These are phyloP conservation scores for Closterium sp. DNA, from an alignment of 139 green algal species.

Conservation along the genomic window DNA sequence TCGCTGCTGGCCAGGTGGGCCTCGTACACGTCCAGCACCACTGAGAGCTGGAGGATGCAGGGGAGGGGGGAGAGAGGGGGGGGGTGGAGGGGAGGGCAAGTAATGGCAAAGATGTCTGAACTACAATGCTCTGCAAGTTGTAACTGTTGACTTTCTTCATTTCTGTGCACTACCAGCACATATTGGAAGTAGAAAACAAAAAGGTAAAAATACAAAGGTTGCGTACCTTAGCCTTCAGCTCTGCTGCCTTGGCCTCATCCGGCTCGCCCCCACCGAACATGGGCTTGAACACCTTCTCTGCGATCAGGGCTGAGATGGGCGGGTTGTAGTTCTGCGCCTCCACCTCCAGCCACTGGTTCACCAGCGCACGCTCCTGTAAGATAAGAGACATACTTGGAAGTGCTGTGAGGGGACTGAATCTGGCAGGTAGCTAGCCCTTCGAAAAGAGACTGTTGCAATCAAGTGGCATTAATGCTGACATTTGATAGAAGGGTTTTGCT, in stretches of 20 bases:
- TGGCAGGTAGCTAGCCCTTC: neutral
- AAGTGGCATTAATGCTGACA: neutral
- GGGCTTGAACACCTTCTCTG: slow-evolving; percentile 35
- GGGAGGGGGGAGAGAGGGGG: neutral
- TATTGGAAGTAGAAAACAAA: too few species aligned
- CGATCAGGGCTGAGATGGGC: slow-evolving; percentile 24
- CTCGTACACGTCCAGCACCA: slow-evolving; percentile 52
- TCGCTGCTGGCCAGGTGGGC: slow-evolving; percentile 36
- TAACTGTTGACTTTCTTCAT: too few species aligned
- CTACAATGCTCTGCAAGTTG: too few species aligned
- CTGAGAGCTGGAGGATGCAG: neutral
- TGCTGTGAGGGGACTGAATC: neutral
- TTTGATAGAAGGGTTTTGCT: neutral
- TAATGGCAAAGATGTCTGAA: too few species aligned
- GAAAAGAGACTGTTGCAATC: neutral
- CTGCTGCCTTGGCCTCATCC: slow-evolving; percentile 26
- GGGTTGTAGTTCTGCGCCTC: slow-evolving; percentile 36
- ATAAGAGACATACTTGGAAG: neutral
- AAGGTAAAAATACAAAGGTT: too few species aligned
- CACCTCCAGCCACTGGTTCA: slow-evolving; percentile 52
- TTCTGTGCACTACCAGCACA: too few species aligned
- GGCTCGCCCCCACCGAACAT: slow-evolving; percentile 27
- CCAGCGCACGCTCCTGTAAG: slow-evolving; percentile 15
- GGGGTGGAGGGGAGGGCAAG: too few species aligned
- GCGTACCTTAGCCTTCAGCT: slow-evolving; percentile 27